A percentile compares a stretch with the other conserved stretches of the same genome.
phyloP scores from a whole-genome alignment of 2,329 filamentous ascomycete species.

The Ceratocystis destructans region DNA sequence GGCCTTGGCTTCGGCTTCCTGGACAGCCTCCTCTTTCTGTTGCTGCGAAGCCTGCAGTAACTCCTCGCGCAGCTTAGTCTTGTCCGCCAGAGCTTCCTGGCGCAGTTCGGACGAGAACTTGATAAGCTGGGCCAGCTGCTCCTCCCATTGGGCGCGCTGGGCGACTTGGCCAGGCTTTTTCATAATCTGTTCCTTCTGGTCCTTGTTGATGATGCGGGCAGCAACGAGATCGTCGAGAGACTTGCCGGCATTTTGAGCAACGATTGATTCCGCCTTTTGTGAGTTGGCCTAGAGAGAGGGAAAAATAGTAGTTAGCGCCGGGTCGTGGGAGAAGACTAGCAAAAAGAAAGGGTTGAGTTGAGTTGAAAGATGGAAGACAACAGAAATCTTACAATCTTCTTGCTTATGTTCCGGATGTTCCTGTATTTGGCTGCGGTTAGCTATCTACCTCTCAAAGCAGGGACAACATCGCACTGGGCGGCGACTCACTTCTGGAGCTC shows the following conservation, averaged over 20 bases:
- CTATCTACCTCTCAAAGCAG: not conserved
- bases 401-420: conserved; percentile 80
- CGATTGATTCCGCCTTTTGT: conserved; percentile 55
- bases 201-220: conserved; percentile 60
- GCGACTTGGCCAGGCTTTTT: conserved; percentile 62
- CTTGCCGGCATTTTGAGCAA: conserved; percentile 55
- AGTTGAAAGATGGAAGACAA: conserved; percentile 15
- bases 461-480: not conserved
- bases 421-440: conserved; percentile 32
- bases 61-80: conserved; percentile 46
- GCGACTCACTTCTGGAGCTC: conserved; percentile 72
- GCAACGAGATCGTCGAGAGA: conserved; percentile 60
- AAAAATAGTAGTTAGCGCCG: not conserved
- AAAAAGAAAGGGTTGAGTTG: not conserved
- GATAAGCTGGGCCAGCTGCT: conserved; percentile 60
- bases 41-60: conserved; percentile 39
- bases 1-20: conserved; percentile 39
- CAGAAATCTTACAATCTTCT: conserved; percentile 65
- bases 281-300: conserved; percentile 45
- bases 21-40: conserved; percentile 40
- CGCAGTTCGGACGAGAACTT: conserved; percentile 63
- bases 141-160: conserved; percentile 56
- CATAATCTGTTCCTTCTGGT: conserved; percentile 62
- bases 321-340: not conserved
- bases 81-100: conserved; percentile 42